A percentile compares a stretch with the other conserved stretches of the same genome.
Evolutionary conservation across 768 basidiomycete genomes (phyloP).

Genomic region (Termitomyces sp.): DNA sequence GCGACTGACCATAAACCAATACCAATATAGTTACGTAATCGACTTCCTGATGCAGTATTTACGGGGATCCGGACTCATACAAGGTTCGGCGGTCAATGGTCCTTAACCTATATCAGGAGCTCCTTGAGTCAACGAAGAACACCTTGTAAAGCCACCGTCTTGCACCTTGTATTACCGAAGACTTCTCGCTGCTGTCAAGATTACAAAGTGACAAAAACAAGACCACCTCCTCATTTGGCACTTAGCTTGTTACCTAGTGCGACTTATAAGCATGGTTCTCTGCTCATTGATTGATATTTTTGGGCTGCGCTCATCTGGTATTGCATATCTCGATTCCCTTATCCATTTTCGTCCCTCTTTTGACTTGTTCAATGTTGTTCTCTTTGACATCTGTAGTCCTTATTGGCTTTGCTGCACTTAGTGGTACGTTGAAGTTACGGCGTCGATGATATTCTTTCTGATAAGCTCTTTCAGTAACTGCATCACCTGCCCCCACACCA

Average conservation of each 20-base stretch:
- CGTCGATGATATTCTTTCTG: not conserved
- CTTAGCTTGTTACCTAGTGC: not conserved
- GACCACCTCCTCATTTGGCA: not conserved
- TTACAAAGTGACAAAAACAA: not conserved
- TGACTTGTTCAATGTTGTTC: not conserved
- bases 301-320: not conserved
- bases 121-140: too few species aligned
- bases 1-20: not conserved
- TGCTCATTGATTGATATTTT: not conserved
- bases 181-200: not conserved
- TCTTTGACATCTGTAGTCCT: not conserved
- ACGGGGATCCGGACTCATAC: not conserved
- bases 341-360: not conserved
- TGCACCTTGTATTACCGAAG: not conserved
- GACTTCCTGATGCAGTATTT: too few species aligned
- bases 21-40: not conserved
- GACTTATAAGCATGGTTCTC: not conserved
- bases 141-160: not conserved
- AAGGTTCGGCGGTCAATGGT: not conserved
- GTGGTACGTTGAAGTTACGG: not conserved
- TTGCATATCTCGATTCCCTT: not conserved
- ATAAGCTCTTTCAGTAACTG: not conserved
- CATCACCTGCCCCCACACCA: conserved; percentile 3
- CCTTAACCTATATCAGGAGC: not conserved
- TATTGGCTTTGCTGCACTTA: not conserved